Percentiles rank a stretch among this genome's conserved stretches.
These are phyloP conservation scores for Fusarium sublunatum DNA, from an alignment of 2,329 filamentous ascomycete genomes.

Conservation along the genomic window DNA sequence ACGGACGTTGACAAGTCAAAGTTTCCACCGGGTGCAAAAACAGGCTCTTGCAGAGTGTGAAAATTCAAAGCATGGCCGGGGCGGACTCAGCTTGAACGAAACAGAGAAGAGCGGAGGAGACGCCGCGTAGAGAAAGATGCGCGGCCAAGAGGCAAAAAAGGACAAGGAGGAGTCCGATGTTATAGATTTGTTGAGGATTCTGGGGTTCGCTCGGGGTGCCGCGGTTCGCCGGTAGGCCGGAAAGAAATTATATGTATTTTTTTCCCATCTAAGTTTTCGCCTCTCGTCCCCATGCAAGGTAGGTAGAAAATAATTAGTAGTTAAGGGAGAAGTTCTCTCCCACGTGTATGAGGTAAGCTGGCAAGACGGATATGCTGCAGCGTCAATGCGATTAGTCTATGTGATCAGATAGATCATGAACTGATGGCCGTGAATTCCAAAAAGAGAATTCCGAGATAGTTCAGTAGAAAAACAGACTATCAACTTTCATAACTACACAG, in stretches of 20 bases:
- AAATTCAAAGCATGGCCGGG: conserved; percentile 2
- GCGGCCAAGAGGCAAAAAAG: conserved; percentile 37
- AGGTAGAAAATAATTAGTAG: conserved; percentile 2
- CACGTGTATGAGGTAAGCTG: too few species aligned
- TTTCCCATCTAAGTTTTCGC: neutral
- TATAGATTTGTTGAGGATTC: conserved; percentile 42
- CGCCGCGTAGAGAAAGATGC: conserved; percentile 37
- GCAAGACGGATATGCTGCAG: too few species aligned
- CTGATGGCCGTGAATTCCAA: too few species aligned
- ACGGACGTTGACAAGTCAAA: conserved; percentile 4
- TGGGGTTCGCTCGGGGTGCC: conserved; percentile 31
- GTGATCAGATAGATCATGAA: too few species aligned
- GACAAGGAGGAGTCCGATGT: conserved; percentile 28
- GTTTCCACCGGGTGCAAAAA: conserved; percentile 32
- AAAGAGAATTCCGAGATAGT: neutral
- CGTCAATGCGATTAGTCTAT: too few species aligned
- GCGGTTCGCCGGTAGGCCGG: conserved; percentile 19
- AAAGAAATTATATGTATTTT: conserved; percentile 5
- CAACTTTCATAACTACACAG: neutral
- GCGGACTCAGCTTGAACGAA: conserved; percentile 22
- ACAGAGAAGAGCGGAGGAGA: conserved; percentile 37
- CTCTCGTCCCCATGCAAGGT: conserved; percentile 3
- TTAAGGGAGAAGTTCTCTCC: too few species aligned
- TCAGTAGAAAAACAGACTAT: neutral
- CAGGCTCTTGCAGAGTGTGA: conserved; percentile 5